Evolutionary conservation across 2,329 filamentous ascomycete genomes (phyloP).

Genomic region (Pseudocercospora pini-densiflorae): DNA sequence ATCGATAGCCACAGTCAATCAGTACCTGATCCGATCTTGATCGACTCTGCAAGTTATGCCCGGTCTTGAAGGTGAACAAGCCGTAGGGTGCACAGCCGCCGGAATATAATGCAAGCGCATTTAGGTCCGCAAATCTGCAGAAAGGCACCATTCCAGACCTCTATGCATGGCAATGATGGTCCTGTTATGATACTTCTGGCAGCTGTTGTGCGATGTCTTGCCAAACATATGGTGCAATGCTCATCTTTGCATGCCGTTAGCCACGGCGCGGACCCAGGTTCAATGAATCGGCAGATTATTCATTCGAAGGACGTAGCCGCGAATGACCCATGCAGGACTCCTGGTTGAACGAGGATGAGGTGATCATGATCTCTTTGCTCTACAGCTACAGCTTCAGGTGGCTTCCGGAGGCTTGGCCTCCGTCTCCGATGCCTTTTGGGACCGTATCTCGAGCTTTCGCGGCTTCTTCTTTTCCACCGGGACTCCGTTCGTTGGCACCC

Average conservation of each 20-base stretch:
- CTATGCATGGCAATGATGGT: not conserved
- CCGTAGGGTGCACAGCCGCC: not conserved
- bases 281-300: not conserved
- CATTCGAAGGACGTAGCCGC: not conserved
- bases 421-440: not conserved
- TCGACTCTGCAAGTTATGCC: not conserved
- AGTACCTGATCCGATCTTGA: too few relatives aligned
- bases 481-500: not conserved
- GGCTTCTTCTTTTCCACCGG: conserved; percentile 22
- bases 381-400: not conserved
- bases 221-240: not conserved
- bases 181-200: not conserved
- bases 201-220: not conserved
- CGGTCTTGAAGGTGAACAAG: not conserved
- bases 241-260: not conserved
- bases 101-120: not conserved
- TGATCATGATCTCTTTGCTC: not conserved
- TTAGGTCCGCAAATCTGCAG: not conserved
- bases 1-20: too few relatives aligned
- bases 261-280: not conserved
- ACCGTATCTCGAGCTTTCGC: conserved; percentile 27
- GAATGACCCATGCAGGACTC: not conserved
- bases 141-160: not conserved
- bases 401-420: not conserved
- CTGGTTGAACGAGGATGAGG: not conserved